Base-by-base conservation (phyloP, 148 eudicot genomes). In the Arctostaphylos glauca region DNA sequence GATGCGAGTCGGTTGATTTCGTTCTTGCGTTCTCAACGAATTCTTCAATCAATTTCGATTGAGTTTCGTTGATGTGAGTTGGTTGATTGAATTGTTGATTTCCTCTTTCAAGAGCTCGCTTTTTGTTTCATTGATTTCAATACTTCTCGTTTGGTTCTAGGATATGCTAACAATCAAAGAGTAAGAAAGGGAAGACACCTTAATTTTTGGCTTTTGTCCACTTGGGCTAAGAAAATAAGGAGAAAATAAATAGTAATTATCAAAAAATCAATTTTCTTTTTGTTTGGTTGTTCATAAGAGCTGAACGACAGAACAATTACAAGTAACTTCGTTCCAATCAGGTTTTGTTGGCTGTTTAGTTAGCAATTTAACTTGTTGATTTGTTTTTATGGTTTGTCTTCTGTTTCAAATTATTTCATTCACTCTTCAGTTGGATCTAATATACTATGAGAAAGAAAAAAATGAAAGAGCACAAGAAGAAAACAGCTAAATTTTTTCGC, bases 321-420 rank as follows among this genome's bases (percentile, higher is more conserved):
- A 31, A 31, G 38, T 31, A 31, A 31, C 9, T 47, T 59, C 6
- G 13, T 25, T 66, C 38, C 21, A 71, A 71, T 12, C 5, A 74
- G 53, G 77, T 6, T n/a, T 74, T 48, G 5, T 74, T 5, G 74
- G 76, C 52, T 67, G 55, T 49, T 41, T 4, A 18, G 3, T 62
- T n/a, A 76, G 71, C 19, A 6, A 41, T 54, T 77, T 83, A 8
- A 25, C 56, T 31, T 48, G 47, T 78, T 81, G 53, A 53, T 53
- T 71, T 59, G 56, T 4, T 4, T 6, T 18, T 81, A 48, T 67
- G 64, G 41, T 72, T 73, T 44, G 62, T 43, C 16, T 23, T 31
- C 31, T 38, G 50, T 41, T 53, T 81, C 62, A 56, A 18, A 55
- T 5, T n/a, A 71, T 43, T 71, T 44, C 71, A 66, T 58, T 58